Base-by-base conservation (phyloP, 768 basidiomycete genomes). In the Naganishia kalamii region DNA sequence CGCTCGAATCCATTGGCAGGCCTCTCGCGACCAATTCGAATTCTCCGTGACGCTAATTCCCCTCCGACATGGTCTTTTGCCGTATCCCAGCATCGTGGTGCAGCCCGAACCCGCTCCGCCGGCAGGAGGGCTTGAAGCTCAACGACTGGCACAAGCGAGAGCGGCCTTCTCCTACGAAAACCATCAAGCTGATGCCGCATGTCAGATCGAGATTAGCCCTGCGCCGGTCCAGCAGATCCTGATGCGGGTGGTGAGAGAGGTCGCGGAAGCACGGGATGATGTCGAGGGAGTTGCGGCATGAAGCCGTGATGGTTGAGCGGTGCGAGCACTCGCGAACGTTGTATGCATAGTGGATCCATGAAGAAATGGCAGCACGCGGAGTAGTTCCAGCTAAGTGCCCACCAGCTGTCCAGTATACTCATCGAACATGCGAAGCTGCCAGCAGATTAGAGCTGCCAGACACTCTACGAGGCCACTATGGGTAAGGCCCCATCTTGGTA, bases 151-250 rank as follows among this genome's bases (percentile, higher is more conserved):
- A 12, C 49, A 44, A 21, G 29, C 37, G 2, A 29, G 27, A 21
- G 44, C 40, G 15, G 43, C 54, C 12, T 25, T 54, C 43, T 48
- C 54, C 17, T 63, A 52, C 46, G 66, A 68, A 41, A 68, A 62
- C n/a, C 57, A 49, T 35, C 66, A 68, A 32, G 25, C 60, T 23
- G 66, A 68, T 35, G 62, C 54, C 19, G 66, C 66, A 25, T 44
- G 29, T 23, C 25, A 29, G n/a, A 35, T 68, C 47, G 30, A 35
- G 62, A 57, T 68, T 10, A 32, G 54, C 30, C 66, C 66, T n/a
- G 51, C 41, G 30, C 50, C 63, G 21, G 44, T 17, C 13, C 17
- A 57, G 32, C 37, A 52, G 19, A 64, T 37, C 21, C 40, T 64
- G 3, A 47, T 64, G 40, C 63, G 57, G 21, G 63, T 64, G 4